Conservation (phyloP, 257 asterid species). For the Solanum gracilifrons region DNA sequence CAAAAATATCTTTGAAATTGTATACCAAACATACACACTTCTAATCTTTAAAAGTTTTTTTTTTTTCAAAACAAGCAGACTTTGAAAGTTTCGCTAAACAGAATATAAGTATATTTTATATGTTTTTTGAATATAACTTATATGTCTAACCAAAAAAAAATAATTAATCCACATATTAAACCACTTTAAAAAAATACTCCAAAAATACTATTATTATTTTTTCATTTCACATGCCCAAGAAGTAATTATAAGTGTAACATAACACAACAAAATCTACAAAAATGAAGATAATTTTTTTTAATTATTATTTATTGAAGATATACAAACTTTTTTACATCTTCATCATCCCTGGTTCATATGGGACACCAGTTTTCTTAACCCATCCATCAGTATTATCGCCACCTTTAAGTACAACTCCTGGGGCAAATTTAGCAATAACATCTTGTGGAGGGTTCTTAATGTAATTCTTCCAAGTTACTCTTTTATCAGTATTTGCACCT, state of each 20-base stretch:
- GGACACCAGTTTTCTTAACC: slow-evolving; percentile 1
- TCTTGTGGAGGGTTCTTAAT: neutral
- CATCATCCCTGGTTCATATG: slow-evolving; percentile 8
- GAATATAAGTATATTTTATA: neutral
- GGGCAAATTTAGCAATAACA: slow-evolving; percentile 9
- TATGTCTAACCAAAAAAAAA: too few species aligned
- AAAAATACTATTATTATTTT: too few species aligned
- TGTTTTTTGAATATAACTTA: too few species aligned
- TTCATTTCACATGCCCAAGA: neutral
- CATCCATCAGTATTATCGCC: neutral
- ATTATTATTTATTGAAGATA: neutral
- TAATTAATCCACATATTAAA: too few species aligned
- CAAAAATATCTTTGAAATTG: neutral
- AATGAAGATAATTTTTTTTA: neutral
- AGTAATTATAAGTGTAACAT: neutral
- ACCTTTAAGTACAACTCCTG: neutral
- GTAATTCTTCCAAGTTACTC: slow-evolving; percentile 11
- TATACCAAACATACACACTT: neutral
- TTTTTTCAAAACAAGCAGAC: neutral
- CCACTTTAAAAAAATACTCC: neutral
- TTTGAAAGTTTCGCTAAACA: neutral
- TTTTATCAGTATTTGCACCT: slow-evolving; percentile 3
- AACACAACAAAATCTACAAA: neutral
- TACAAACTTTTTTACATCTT: neutral
- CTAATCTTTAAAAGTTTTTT: neutral